Evolutionary conservation across 2,329 filamentous ascomycete genomes (phyloP).

Genomic region (Aspergillus fijiensis): DNA sequence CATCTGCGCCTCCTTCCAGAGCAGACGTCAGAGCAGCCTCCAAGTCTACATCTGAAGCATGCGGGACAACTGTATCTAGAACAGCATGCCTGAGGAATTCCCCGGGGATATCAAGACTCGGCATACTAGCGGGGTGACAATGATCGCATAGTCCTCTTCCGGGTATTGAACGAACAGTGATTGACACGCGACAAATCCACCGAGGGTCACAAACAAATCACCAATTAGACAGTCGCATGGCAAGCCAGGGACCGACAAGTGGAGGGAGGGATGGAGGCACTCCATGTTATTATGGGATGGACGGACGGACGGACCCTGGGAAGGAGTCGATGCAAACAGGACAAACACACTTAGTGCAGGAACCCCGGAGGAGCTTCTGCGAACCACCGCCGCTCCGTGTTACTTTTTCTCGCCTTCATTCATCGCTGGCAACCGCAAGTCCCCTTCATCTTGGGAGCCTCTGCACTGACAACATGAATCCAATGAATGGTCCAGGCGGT

Average conservation of each 20-base stretch:
- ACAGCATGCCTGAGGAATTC: slow-evolving; percentile 45
- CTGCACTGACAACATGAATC: slow-evolving; percentile 28
- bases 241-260: slow-evolving; percentile 6
- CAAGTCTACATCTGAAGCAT: slow-evolving; percentile 40
- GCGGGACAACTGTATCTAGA: slow-evolving; percentile 46
- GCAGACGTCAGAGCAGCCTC: slow-evolving; percentile 45
- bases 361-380: slow-evolving; percentile 21
- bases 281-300: slow-evolving; percentile 1
- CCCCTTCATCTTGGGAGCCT: slow-evolving; percentile 6
- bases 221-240: background rate
- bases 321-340: slow-evolving; percentile 25
- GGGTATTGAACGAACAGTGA: background rate
- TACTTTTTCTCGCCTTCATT: slow-evolving; percentile 24
- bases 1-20: slow-evolving; percentile 46
- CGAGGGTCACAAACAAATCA: background rate
- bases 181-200: background rate
- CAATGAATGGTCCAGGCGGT: slow-evolving; percentile 61
- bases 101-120: slow-evolving; percentile 37
- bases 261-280: slow-evolving; percentile 11
- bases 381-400: slow-evolving; percentile 10
- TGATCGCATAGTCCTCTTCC: slow-evolving; percentile 26
- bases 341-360: slow-evolving; percentile 25
- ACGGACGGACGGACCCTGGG: background rate
- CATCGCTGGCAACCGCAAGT: slow-evolving; percentile 6
- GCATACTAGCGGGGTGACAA: slow-evolving; percentile 29